A percentile compares a stretch with the other conserved stretches of the same genome.
Conservation (phyloP, 208 protist genomes). For the Trypanosoma platydactyli region DNA sequence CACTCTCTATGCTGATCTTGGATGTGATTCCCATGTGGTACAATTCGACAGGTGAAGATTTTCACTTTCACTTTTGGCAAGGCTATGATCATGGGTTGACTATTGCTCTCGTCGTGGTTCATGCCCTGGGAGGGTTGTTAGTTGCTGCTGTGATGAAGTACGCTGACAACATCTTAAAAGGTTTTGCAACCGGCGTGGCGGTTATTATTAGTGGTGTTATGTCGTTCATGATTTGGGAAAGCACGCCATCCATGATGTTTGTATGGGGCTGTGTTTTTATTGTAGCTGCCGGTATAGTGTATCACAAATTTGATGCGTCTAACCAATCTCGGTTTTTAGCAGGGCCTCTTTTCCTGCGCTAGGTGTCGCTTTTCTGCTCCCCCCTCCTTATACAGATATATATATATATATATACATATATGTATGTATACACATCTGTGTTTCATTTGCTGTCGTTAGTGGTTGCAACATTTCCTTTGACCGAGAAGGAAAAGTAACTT, state of each 20-base stretch:
- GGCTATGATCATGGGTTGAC: slow-evolving; percentile 56
- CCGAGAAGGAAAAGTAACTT: too few relatives aligned
- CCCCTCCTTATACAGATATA: neutral
- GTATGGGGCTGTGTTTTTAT: slow-evolving; percentile 55
- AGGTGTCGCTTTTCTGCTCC: neutral
- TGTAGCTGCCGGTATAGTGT: slow-evolving; percentile 48
- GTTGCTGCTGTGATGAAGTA: slow-evolving; percentile 84
- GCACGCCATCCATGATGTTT: slow-evolving; percentile 42
- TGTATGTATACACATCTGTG: too few relatives aligned
- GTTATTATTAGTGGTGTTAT: slow-evolving; percentile 72
- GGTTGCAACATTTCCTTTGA: too few relatives aligned
- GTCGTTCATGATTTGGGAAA: slow-evolving; percentile 56
- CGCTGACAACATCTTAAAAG: slow-evolving; percentile 87
- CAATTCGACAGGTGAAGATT: slow-evolving; percentile 16
- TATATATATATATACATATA: too few relatives aligned
- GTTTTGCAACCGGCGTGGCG: slow-evolving; percentile 79
- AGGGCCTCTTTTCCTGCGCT: neutral
- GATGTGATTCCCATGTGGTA: slow-evolving; percentile 56
- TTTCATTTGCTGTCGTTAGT: too few relatives aligned
- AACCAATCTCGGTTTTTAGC: neutral
- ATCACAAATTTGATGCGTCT: slow-evolving; percentile 54
- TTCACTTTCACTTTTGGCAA: slow-evolving; percentile 65
- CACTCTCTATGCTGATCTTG: slow-evolving; percentile 56
- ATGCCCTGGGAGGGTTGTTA: slow-evolving; percentile 77
- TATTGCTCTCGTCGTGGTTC: slow-evolving; percentile 63